Base-by-base conservation (phyloP, 73 alveolate genomes). In the Paramecium octaurelia region DNA sequence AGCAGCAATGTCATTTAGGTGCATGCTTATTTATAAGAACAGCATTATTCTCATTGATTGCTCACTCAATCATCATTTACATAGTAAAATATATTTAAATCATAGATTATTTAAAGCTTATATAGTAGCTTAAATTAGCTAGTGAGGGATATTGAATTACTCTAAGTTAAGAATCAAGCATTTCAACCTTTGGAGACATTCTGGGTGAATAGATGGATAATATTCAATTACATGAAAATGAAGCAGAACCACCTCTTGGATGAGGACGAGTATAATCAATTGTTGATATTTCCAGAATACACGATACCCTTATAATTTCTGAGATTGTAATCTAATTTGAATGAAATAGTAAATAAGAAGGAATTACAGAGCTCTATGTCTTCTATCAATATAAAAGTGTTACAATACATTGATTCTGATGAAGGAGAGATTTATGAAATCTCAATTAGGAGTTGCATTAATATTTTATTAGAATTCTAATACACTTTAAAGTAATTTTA, bases 151-250 rank as follows among this genome's bases (percentile, higher is more conserved):
- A 75, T 75, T 5, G 88, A 75, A 31, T 36, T 75, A 18, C 59
- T 75, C n/a, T 75, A 75, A 75, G 48, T 75, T 40, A 75, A 75
- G 38, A 75, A 75, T 35, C 27, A 75, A 3, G 36, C 48, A 14
- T 75, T 75, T 75, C 21, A 75, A 75, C 88, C 88, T 34, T 36
- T 75, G n/a, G 88, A 75, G n/a, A 21, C 88, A 35, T 75, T 75
- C 21, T 31, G 42, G 35, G 57, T 75, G 18, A 75, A 36, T 75
- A 75, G 88, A 75, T 75, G 48, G 42, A 75, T 44, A 0, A 75
- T 75, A 12, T 31, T 75, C 10, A 75, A 75, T 75, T 75, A 75
- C 21, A 75, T 31, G 42, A 21, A 21, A 31, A 31, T 31, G 48
- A 8, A 31, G 8, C 36, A 34, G 42, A 44, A 34, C 9, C 9